Conservation (phyloP, 164 flowering plant species). For the Magnolia sinica region DNA sequence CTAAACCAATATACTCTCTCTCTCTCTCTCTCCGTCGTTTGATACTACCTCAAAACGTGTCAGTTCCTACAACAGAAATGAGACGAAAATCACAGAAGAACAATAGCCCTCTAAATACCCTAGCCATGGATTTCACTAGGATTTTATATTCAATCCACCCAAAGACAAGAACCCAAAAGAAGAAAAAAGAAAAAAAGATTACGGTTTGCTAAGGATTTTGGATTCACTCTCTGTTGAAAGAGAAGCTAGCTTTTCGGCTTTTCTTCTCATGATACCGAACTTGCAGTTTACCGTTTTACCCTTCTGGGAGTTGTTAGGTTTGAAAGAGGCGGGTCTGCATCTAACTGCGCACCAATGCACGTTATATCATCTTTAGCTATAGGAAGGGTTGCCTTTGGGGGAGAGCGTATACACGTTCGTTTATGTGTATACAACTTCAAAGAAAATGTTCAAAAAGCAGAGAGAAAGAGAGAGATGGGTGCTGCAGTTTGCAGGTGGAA, state of each 20-base stretch:
- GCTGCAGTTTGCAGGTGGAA: not conserved
- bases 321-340: not conserved
- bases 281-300: not conserved
- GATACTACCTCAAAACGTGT: not conserved
- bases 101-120: not conserved
- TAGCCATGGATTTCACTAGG: not conserved
- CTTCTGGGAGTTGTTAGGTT: not conserved
- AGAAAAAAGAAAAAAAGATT: too few species aligned
- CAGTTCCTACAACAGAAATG: not conserved
- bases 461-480: too few species aligned
- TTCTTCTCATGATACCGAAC: not conserved
- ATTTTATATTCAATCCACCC: not conserved
- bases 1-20: not conserved
- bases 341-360: not conserved
- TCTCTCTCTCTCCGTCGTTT: not conserved
- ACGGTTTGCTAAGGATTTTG: not conserved
- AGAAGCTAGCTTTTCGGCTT: not conserved
- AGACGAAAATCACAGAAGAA: not conserved
- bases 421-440: too few species aligned
- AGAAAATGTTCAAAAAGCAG: not conserved
- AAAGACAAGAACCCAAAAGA: not conserved
- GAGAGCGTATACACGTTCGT: not conserved
- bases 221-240: not conserved
- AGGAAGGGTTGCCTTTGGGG: not conserved
- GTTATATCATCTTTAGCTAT: not conserved